These are phyloP conservation scores for Zygoascus sp. DNA, from an alignment of 1,139 yeast species.

Conservation along the genomic window DNA sequence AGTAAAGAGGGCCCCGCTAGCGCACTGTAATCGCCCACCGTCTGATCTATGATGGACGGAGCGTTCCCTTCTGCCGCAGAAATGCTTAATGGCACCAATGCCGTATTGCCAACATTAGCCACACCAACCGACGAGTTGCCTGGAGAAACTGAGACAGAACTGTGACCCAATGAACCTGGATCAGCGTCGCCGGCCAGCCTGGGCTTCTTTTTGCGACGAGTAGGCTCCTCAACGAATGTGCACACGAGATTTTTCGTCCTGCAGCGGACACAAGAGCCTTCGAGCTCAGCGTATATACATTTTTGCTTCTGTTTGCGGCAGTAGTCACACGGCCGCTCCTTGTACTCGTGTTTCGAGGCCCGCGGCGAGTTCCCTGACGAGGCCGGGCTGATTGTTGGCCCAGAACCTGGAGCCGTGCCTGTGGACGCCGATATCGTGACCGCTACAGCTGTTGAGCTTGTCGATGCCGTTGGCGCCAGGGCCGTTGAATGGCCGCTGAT, in stretches of 20 bases:
- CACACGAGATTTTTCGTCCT: constrained; percentile 2
- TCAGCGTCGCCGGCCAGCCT: not conserved
- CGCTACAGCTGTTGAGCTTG: too few species aligned
- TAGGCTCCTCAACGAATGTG: constrained; percentile 8
- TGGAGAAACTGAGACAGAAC: not conserved
- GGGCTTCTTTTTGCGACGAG: constrained; percentile 3
- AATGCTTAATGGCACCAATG: not conserved
- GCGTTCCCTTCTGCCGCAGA: too few species aligned
- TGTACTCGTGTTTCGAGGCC: not conserved
- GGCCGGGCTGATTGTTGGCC: not conserved
- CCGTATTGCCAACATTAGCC: not conserved
- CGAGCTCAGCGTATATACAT: constrained; percentile 20
- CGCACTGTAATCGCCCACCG: constrained; percentile 35
- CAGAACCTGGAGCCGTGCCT: too few species aligned
- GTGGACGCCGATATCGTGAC: too few species aligned
- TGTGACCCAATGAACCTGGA: not conserved
- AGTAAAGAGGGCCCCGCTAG: constrained; percentile 37
- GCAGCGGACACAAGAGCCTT: constrained; percentile 6
- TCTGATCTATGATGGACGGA: constrained; percentile 14
- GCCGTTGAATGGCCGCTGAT: too few species aligned
- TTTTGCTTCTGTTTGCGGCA: constrained; percentile 36
- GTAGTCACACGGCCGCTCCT: constrained; percentile 29
- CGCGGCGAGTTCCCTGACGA: not conserved
- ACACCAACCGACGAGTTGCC: not conserved
- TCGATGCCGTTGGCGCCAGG: too few species aligned